Evolutionary conservation across 345 rosid species (phyloP), one percentile per base, ranked within the genome.

Genomic region (Hibiscus syriacus): DNA sequence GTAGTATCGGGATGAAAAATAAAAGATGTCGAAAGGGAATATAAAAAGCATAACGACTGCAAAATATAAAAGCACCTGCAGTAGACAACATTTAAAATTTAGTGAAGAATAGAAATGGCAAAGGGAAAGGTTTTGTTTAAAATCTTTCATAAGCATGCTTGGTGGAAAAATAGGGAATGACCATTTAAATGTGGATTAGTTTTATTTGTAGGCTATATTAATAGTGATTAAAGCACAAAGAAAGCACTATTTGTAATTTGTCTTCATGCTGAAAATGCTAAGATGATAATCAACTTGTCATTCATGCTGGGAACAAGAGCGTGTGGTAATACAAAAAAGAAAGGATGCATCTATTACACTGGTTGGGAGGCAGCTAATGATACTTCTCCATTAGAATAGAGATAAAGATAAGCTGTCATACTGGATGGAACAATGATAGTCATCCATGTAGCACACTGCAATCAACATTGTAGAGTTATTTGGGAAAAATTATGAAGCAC

Each of bases 371-470:
- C 99, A 58, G 98, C 99, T 82, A 86, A 78, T 2, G 88, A 85
- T 25, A 89, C 95, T 84, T 94, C 98, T 73, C 99, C 98, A 23
- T 86, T 96, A 25, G 99, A 94, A 82, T 94, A 94, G 23, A 94
- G 92, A 78, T 88, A 89, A 61, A 94, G 86, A 80, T 94, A 94
- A 2, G 97, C 89, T 16, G 97, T 89, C 98, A 94, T 89, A 80
- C 99, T 94, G 55, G 92, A 84, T 54, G 97, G 85, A 66, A 91
- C 96, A 55, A 86, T 52, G 55, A 85, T 89, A 59, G 98, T 94
- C 99, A 94, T 94, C 99, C 97, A 94, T 66, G 81, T 87, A 19
- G 98, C 99, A 72, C 92, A 85, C 99, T 94, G 88, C 76, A 86
- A 59, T 68, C 39, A 55, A 72, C 70, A 54, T 6, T 13, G 32